These are phyloP conservation scores for Bryum argenteum DNA, from an alignment of 225 moss, liverwort and hornwort species.

Conservation along the genomic window DNA sequence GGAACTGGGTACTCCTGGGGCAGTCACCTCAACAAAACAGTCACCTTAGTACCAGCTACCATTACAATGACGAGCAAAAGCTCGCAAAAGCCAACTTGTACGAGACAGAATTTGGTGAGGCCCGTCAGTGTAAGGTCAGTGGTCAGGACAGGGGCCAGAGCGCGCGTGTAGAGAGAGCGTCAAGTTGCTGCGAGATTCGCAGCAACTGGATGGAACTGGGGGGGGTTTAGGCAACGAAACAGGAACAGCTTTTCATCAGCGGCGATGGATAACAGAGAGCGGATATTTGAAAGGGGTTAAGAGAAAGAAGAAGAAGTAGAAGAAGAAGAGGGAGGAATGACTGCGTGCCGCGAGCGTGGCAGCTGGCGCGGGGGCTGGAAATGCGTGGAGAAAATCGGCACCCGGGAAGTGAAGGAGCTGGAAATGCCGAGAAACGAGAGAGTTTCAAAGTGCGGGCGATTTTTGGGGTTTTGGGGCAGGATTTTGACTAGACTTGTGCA, in stretches of 20 bases:
- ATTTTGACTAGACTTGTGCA: slow-evolving; percentile 3
- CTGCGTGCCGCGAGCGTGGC: neutral
- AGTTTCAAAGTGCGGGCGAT: neutral
- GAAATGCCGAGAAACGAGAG: slow-evolving; percentile 9
- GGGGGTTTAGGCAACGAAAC: too few species aligned
- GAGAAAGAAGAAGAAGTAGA: too few species aligned
- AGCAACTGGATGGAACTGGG: slow-evolving; percentile 27
- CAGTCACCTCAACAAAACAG: neutral
- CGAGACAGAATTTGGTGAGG: neutral
- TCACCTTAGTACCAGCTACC: neutral
- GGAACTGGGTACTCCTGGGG: neutral
- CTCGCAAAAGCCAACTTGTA: slow-evolving; percentile 17
- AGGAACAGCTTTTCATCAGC: too few species aligned
- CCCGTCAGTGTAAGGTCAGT: slow-evolving; percentile 1
- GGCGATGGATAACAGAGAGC: too few species aligned
- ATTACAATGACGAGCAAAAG: slow-evolving; percentile 3
- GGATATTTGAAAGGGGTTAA: too few species aligned
- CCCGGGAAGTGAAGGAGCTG: neutral
- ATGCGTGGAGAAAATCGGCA: neutral
- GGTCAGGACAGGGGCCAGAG: neutral
- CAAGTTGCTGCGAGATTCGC: slow-evolving; percentile 29
- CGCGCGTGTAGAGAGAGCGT: slow-evolving; percentile 23
- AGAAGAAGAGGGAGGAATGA: neutral
- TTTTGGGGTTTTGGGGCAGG: neutral
- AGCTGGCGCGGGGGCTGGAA: neutral